These are phyloP conservation scores for Vitellaria paradoxa DNA, from an alignment of 179 eudicot genomes.

Conservation along the genomic window DNA sequence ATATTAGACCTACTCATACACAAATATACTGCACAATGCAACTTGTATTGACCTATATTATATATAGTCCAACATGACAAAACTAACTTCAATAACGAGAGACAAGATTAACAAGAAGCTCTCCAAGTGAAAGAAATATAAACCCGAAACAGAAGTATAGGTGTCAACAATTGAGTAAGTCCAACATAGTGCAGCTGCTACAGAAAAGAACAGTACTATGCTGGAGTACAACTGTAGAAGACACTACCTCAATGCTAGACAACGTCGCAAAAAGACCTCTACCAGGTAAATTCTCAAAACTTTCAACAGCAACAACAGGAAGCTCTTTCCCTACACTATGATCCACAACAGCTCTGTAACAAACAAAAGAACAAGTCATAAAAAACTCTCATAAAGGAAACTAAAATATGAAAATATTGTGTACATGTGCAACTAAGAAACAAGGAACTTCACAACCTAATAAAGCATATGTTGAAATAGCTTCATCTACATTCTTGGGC, in stretches of 20 bases:
- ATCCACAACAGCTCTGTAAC: constrained; percentile 94
- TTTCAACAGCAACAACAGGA: constrained; percentile 77
- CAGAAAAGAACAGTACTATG: not conserved
- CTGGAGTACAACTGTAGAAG: not conserved
- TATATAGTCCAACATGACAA: not conserved
- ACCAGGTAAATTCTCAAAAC: constrained; percentile 89
- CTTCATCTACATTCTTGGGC: no score
- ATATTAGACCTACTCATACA: not conserved
- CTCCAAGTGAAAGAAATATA: not conserved
- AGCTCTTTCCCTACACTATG: constrained; percentile 76
- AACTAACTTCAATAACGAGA: not conserved
- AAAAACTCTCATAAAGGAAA: not conserved
- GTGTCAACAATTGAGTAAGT: not conserved
- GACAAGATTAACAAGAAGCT: not conserved
- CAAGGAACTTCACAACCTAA: not conserved
- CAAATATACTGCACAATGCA: not conserved
- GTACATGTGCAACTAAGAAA: not conserved
- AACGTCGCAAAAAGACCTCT: constrained; percentile 93
- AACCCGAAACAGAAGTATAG: not conserved
- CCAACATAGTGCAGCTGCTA: not conserved
- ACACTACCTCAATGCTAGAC: constrained; percentile 72
- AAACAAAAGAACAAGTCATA: constrained; percentile 17
- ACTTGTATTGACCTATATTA: not conserved
- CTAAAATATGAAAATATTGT: not conserved
- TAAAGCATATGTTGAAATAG: not conserved